A percentile compares a stretch with the other conserved stretches of the same genome.
Evolutionary conservation across 495 filamentous ascomycete species (phyloP).

Genomic region (Neurospora discreta): DNA sequence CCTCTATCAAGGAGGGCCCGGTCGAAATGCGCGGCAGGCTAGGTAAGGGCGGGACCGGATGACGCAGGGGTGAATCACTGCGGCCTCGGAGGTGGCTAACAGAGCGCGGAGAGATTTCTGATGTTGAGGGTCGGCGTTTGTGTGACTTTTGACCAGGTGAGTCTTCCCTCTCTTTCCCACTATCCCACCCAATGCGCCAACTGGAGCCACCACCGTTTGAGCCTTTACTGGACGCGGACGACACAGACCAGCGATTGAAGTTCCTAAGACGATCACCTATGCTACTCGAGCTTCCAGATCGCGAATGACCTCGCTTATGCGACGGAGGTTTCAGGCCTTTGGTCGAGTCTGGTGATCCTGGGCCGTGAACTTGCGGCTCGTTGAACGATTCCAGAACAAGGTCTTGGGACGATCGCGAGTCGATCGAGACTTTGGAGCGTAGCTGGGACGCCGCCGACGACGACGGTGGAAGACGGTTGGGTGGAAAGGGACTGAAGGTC

Average conservation of each 20-base stretch:
- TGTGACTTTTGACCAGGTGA: constrained; percentile 18
- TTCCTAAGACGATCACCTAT: constrained; percentile 57
- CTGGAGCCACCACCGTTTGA: constrained; percentile 37
- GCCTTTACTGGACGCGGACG: constrained; percentile 56
- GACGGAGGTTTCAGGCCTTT: constrained; percentile 15
- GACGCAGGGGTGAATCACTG: constrained; percentile 12
- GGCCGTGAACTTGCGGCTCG: constrained; percentile 13
- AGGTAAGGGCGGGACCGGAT: constrained; percentile 17
- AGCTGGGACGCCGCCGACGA: constrained; percentile 29
- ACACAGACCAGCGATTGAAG: constrained; percentile 75
- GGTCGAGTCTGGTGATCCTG: constrained; percentile 6
- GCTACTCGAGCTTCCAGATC: constrained; percentile 31
- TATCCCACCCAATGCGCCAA: constrained; percentile 7
- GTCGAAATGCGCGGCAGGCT: constrained; percentile 28
- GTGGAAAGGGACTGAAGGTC: constrained; percentile 8
- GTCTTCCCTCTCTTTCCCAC: background rate
- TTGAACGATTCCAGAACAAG: constrained; percentile 23
- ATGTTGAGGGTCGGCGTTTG: constrained; percentile 18
- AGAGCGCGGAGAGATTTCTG: constrained; percentile 13
- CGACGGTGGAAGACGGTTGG: constrained; percentile 19
- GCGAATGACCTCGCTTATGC: constrained; percentile 27
- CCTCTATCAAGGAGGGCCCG: constrained; percentile 26
- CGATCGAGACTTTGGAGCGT: constrained; percentile 20
- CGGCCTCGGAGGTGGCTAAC: constrained; percentile 2
- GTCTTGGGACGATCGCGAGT: background rate